Conservation (phyloP, 2,329 filamentous ascomycete genomes). For the Fusarium armeniacum region DNA sequence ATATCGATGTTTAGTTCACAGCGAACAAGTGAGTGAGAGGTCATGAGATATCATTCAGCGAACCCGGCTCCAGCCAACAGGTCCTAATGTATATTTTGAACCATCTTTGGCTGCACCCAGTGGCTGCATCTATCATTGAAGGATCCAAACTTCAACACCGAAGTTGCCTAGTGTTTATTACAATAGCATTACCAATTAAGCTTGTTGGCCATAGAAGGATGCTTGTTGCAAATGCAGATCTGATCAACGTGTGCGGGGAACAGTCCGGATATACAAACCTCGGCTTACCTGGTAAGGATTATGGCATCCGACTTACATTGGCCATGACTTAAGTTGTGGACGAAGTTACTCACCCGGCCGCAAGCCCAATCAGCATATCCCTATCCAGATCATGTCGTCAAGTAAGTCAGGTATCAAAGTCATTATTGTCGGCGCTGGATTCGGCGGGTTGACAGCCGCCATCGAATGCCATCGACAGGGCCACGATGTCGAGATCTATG, state of each 20-base stretch:
- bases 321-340: neutral
- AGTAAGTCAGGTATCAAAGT: constrained; percentile 36
- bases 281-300: constrained; percentile 5
- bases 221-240: constrained; percentile 13
- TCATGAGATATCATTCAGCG: neutral
- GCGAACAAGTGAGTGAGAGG: neutral
- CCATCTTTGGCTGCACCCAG: neutral
- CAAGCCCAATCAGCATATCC: rapidly evolving
- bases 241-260: constrained; percentile 13
- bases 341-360: neutral
- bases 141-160: no score
- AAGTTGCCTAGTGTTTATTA: neutral
- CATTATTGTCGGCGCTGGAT: constrained; percentile 41
- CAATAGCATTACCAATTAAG: neutral
- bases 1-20: no score
- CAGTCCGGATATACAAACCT: constrained; percentile 5
- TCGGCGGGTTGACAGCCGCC: constrained; percentile 37
- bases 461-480: constrained; percentile 39
- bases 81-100: neutral
- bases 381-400: constrained; percentile 14
- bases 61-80: neutral
- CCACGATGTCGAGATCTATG: constrained; percentile 33
- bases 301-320: neutral
- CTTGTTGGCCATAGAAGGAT: constrained; percentile 5
- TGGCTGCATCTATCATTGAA: neutral